These are phyloP conservation scores for Fagopyrum homotropicum DNA, from an alignment of 148 eudicot genomes.

Conservation along the genomic window DNA sequence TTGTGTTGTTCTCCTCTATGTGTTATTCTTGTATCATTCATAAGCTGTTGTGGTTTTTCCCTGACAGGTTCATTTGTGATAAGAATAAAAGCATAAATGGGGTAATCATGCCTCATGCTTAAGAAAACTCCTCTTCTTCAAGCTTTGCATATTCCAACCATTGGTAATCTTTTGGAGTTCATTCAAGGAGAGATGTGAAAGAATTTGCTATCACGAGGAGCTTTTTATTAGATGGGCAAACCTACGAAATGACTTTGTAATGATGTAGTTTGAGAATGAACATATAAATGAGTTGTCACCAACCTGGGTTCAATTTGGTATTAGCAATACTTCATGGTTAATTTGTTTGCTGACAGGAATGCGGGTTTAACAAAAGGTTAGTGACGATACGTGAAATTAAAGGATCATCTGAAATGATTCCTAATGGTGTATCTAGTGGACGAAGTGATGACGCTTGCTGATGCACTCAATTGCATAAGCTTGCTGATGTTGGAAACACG, in stretches of 20 bases:
- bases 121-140: neutral
- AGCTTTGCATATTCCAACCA: neutral
- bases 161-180: neutral
- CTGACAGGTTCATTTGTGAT: constrained; percentile 80
- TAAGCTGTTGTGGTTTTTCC: constrained; percentile 10
- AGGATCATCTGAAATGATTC: too few species aligned
- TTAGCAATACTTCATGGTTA: neutral
- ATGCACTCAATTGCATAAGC: too few species aligned
- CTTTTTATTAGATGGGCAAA: neutral
- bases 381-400: too few species aligned
- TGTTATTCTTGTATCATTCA: neutral
- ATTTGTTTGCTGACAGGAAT: neutral
- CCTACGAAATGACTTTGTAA: neutral
- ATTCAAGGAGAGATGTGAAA: neutral
- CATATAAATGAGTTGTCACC: neutral
- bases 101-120: neutral
- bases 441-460: too few species aligned
- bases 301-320: neutral
- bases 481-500: too few species aligned
- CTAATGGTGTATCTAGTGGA: too few species aligned
- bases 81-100: constrained; percentile 68
- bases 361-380: too few species aligned
- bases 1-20: neutral
- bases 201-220: neutral
- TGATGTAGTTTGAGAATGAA: neutral